These are phyloP conservation scores for Elsinoe arachidis DNA, from an alignment of 2,329 filamentous ascomycete genomes.

Conservation along the genomic window DNA sequence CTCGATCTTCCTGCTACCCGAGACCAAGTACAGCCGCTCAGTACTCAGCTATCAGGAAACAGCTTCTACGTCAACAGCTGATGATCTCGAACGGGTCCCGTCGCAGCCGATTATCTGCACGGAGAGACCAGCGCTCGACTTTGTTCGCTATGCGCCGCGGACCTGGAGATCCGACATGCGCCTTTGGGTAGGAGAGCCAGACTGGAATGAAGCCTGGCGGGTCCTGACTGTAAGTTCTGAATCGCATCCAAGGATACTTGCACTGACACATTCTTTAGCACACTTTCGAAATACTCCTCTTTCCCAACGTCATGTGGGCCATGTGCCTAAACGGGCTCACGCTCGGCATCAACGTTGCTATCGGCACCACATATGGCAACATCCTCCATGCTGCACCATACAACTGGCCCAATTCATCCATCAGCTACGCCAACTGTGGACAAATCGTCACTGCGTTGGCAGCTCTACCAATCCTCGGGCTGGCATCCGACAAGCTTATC, in stretches of 20 bases:
- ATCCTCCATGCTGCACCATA: slow-evolving; percentile 31
- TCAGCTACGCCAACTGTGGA: slow-evolving; percentile 20
- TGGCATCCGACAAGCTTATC: slow-evolving; percentile 32
- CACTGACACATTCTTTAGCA: slow-evolving; percentile 25
- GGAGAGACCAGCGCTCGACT: slow-evolving; percentile 28
- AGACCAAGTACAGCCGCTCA: slow-evolving; percentile 36
- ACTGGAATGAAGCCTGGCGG: slow-evolving; percentile 8
- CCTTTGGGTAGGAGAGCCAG: no score
- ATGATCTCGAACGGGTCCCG: neutral
- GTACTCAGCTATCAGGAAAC: slow-evolving; percentile 31
- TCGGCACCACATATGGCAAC: slow-evolving; percentile 34
- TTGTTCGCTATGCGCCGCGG: slow-evolving; percentile 29
- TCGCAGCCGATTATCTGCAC: slow-evolving; percentile 13
- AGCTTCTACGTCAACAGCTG: neutral
- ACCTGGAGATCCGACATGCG: no score
- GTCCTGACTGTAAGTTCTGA: slow-evolving; percentile 17
- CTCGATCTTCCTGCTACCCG: slow-evolving; percentile 34
- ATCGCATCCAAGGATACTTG: no score
- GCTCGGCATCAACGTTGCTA: slow-evolving; percentile 36
- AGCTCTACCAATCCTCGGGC: slow-evolving; percentile 33
- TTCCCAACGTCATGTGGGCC: slow-evolving; percentile 37
- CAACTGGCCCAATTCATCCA: slow-evolving; percentile 27
- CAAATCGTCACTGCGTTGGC: slow-evolving; percentile 34
- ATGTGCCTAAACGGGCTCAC: slow-evolving; percentile 33
- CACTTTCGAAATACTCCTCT: slow-evolving; percentile 23